Evolutionary conservation across 176 grass and related monocot species (phyloP), one percentile per base, ranked within the genome.

Genomic region (Hordeum marinum): DNA sequence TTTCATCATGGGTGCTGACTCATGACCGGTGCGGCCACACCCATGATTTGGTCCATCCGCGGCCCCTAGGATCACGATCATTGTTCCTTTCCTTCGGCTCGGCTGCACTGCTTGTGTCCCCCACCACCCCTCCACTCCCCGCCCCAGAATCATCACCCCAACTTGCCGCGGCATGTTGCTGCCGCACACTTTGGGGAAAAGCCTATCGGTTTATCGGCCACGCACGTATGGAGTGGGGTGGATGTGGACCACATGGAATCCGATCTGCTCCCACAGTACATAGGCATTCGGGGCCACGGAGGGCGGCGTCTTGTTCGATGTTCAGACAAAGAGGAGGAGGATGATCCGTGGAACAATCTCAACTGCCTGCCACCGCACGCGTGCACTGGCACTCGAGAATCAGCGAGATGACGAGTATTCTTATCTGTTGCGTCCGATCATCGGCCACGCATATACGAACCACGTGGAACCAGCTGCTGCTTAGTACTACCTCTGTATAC

Each of bases 101-200:
- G 21, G 66, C 23, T 10, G 15, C 48, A 48, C 15, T 52, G 24
- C 26, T 14, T 48, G 70, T 80, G 82, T 58, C 87, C 46, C 82
- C 87, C 76, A 80, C 68, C 82, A 29, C 67, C 1, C 57, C 57
- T 48, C 42, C 58, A 73, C 68, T 84, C 41, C 42, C 34, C 3
- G 48, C n/a, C 61, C 60, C 70, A 60, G 9, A 85, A 85, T 69
- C 32, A 85, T 81, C 45, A 75, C 77, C 68, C 67, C 61, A 26
- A 58, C 35, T 3, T n/a, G 26, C 2, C 2, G 18, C 32, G 32
- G 32, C 20, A 20, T 8, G 3, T 18, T 10, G 39, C 25, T 18
- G 46, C 73, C 59, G 42, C 70, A 35, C 68, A 67, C 70, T 45
- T 39, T 32, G 11, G 43, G 42, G 31, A 6, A 11, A 18, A 64